Evolutionary conservation across 495 filamentous ascomycete genomes (phyloP), one percentile per base, ranked within the genome.

Genomic region (Massariosphaeria phaeospora): DNA sequence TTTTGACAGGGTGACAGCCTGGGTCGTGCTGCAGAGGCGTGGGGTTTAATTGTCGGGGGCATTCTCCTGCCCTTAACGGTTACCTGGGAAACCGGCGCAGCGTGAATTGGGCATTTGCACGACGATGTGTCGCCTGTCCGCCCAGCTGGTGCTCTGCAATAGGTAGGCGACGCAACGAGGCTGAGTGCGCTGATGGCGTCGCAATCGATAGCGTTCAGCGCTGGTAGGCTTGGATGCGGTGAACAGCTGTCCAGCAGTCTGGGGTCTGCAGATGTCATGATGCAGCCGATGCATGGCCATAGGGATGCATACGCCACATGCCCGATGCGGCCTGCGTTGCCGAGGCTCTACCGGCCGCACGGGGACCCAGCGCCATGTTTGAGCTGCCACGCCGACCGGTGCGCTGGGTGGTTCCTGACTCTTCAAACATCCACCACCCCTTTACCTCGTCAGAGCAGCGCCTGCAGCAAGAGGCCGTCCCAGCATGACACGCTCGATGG

Each of bases 231-330:
- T 0, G 25, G 17, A 26, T 47, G 44, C 52, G 52, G 52, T 56
- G 52, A 56, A 56, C 52, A 56, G 43, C 52, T 56, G 52, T 26
- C 52, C n/a, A 2, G 18, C 31, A 21, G 46, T 8, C 8, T 7
- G n/a, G n/a, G 5, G 6, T 12, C n/a, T 47, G 43, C 27, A 33
- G 43, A 56, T 56, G 52, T 48, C 44, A 56, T 56, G 33, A 36
- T 56, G 52, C 52, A 48, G n/a, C n/a, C 34, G 26, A 45, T 45
- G 40, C 26, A 15, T 13, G 36, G n/a, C 24, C 39, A 53, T 53
- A 13, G 18, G 31, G 33, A 41, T 15, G 30, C 15, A 43, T 20
- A n/a, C n/a, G 6, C 17, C 38, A 21, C 8, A 17, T 20, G 38
- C 17, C 7, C 7, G 3, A 21, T 40, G 38, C 38, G 24, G 38